Evolutionary conservation across 2,329 filamentous ascomycete genomes (phyloP), one percentile per base, ranked within the genome.

Genomic region (Didymella keratinophila): DNA sequence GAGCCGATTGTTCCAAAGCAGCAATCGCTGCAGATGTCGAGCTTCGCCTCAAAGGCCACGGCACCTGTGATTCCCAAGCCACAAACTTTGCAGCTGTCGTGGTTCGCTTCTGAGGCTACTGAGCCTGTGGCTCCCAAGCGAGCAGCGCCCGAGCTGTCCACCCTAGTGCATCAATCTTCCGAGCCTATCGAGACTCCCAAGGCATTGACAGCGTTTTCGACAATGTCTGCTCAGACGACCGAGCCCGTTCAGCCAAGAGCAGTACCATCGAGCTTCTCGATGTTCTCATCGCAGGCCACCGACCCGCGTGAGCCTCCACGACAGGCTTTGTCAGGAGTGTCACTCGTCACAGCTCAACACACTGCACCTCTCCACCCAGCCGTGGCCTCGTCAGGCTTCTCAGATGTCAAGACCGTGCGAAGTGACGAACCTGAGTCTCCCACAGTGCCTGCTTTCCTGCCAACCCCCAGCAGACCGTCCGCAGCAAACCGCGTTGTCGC

Each of bases 351-450:
- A 27, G 57, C 60, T 39, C 70, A 75, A 34, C 63, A 75, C 37
- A 76, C 72, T 10, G 66, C 69, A 48, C 75, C 75, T 28, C 10
- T 67, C n/a, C 60, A 67, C 23, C 50, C 64, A 21, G 49, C 56
- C 23, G 30, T 51, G 10, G 16, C 45, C 20, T 28, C 55, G 14
- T 52, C 32, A 23, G 34, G 53, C 14, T 62, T 73, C 49, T 76
- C 73, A 14, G 63, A 65, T 50, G 66, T 75, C 16, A 69, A 58
- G 30, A 68, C 66, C 14, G 47, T 75, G 23, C 74, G 74, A 20
- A 65, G 71, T 30, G 66, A 65, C n/a, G 70, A 73, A 51, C 73
- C 73, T 27, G 74, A 76, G 56, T 76, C 73, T 18, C 73, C 73
- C 36, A 74, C 71, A 6, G 62, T 74, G 6, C 72, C 74, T 18